Conservation (phyloP, 129 eudicot species). For the Kitagawia praeruptora region DNA sequence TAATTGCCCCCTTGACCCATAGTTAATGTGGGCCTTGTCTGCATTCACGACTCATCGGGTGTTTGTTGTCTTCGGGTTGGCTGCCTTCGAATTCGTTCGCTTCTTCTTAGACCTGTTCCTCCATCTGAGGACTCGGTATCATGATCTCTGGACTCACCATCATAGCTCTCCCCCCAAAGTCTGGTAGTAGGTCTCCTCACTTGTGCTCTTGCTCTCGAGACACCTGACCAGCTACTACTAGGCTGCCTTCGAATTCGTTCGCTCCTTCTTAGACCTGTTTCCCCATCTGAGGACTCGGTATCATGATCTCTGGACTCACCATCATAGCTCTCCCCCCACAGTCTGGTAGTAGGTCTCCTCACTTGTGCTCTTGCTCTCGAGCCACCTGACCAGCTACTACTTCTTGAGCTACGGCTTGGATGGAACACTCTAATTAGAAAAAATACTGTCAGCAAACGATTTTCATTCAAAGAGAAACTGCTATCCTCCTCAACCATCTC, state of each 20-base stretch:
- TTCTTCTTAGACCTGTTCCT: constrained; percentile 31
- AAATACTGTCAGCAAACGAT: constrained; percentile 63
- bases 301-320: constrained; percentile 43
- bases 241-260: constrained; percentile 11
- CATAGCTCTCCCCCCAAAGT: constrained; percentile 75
- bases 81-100: constrained; percentile 6
- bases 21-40: neutral
- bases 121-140: constrained; percentile 48
- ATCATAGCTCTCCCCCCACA: constrained; percentile 73
- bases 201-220: constrained; percentile 53
- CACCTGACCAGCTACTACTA: neutral
- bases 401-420: constrained; percentile 45
- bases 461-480: constrained; percentile 46
- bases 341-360: constrained; percentile 59
- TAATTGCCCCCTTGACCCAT: neutral
- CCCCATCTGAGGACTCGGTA: constrained; percentile 45
- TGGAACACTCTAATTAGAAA: constrained; percentile 56
- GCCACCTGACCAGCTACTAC: constrained; percentile 63
- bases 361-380: constrained; percentile 52
- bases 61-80: constrained; percentile 15
- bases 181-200: constrained; percentile 56
- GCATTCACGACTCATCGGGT: constrained; percentile 27
- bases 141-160: constrained; percentile 40
- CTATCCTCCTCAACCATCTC: constrained; percentile 44
- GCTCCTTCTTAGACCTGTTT: constrained; percentile 28